These are phyloP conservation scores for Fomitopsis schrenkii DNA, from an alignment of 1,284 basidiomycete species.

Conservation along the genomic window DNA sequence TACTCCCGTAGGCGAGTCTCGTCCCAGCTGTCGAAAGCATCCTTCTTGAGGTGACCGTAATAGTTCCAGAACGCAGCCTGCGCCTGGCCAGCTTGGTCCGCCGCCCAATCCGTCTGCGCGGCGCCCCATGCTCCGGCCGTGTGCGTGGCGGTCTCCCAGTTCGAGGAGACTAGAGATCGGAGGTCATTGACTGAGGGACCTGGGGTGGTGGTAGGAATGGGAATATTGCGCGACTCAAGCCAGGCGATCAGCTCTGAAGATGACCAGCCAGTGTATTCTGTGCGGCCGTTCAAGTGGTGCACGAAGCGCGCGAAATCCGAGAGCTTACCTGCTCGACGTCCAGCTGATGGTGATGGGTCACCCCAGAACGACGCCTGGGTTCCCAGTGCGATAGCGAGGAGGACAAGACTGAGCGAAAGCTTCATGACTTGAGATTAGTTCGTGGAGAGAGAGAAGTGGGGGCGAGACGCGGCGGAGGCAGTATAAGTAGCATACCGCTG, in stretches of 20 bases:
- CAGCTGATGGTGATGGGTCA: background rate
- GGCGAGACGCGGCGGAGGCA: background rate
- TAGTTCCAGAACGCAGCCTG: conserved; percentile 55
- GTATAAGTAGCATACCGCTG: background rate
- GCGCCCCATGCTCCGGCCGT: background rate
- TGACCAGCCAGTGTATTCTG: conserved; percentile 18
- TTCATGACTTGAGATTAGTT: background rate
- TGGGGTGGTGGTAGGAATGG: conserved; percentile 39
- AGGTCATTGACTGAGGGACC: conserved; percentile 32
- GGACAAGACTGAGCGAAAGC: background rate
- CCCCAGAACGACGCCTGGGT: background rate
- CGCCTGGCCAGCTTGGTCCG: conserved; percentile 60
- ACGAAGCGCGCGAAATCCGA: too few relatives aligned
- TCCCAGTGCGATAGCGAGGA: background rate
- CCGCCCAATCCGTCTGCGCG: conserved; percentile 39
- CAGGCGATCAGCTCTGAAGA: conserved; percentile 55
- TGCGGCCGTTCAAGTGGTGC: background rate
- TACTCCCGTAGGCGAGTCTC: conserved; percentile 79
- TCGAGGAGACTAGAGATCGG: conserved; percentile 16
- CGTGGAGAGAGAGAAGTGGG: background rate
- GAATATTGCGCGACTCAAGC: conserved; percentile 69
- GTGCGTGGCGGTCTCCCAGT: conserved; percentile 37
- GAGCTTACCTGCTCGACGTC: background rate
- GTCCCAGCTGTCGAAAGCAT: conserved; percentile 73
- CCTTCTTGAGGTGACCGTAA: conserved; percentile 35